Conservation (phyloP, 345 rosid genomes). For the Eucalyptus guilfoylei region DNA sequence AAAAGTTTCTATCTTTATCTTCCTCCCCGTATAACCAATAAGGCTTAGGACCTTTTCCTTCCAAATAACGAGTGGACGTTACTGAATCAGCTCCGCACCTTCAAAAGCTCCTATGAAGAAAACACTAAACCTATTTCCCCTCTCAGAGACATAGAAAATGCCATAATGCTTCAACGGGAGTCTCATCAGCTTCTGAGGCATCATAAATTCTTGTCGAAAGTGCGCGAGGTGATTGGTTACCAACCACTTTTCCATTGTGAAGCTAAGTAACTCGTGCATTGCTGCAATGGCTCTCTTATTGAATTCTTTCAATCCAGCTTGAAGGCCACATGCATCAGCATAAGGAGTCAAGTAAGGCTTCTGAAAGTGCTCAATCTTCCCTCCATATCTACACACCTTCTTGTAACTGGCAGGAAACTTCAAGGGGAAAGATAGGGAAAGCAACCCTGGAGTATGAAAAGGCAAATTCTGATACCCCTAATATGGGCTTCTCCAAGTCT, state of each 20-base stretch:
- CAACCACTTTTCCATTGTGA: slow-evolving; percentile 71
- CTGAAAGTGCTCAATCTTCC: slow-evolving; percentile 76
- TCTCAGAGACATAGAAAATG: slow-evolving; percentile 78
- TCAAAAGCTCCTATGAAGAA: slow-evolving; percentile 36
- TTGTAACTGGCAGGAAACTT: slow-evolving; percentile 66
- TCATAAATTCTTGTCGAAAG: slow-evolving; percentile 58
- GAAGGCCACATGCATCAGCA: slow-evolving; percentile 54
- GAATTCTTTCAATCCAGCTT: slow-evolving; percentile 71
- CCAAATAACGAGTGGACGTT: slow-evolving; percentile 15
- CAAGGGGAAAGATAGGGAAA: slow-evolving; percentile 60
- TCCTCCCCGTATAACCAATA: slow-evolving; percentile 49
- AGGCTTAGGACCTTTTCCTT: slow-evolving; percentile 51
- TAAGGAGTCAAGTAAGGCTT: slow-evolving; percentile 71
- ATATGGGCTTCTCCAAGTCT: too few species aligned
- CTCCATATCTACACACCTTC: slow-evolving; percentile 59
- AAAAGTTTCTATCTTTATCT: slow-evolving; percentile 30
- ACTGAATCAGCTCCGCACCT: slow-evolving; percentile 52
- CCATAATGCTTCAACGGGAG: slow-evolving; percentile 76
- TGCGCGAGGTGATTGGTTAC: slow-evolving; percentile 86
- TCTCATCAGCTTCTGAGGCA: slow-evolving; percentile 95
- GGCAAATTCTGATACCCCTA: background rate
- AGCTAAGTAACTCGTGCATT: slow-evolving; percentile 83
- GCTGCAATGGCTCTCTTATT: slow-evolving; percentile 76
- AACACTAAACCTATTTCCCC: slow-evolving; percentile 45
- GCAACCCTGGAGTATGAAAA: slow-evolving; percentile 53